Evolutionary conservation across 2,329 filamentous ascomycete species (phyloP).

Genomic region (Herpomyces periplanetae): DNA sequence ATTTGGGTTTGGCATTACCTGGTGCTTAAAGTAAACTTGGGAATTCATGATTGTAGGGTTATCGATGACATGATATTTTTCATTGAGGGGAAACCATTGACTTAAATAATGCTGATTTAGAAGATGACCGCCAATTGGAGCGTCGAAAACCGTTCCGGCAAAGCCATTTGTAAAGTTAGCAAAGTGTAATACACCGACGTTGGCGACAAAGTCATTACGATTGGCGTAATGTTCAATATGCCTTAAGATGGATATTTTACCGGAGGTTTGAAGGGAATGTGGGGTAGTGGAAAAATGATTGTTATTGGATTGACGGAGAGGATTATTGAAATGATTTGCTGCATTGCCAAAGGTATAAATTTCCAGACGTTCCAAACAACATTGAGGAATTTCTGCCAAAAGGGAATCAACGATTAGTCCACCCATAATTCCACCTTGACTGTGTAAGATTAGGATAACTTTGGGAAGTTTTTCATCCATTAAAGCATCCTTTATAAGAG

Average conservation of each 20-base stretch:
- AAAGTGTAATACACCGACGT: slow-evolving; percentile 34
- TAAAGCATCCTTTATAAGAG: slow-evolving; percentile 20
- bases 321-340: slow-evolving; percentile 48
- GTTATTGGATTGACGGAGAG: slow-evolving; percentile 6
- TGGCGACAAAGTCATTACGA: slow-evolving; percentile 26
- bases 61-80: slow-evolving; percentile 11
- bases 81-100: slow-evolving; percentile 16
- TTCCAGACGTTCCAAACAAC: slow-evolving; percentile 18
- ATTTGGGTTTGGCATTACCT: neutral
- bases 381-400: slow-evolving; percentile 24
- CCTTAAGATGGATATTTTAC: slow-evolving; percentile 12
- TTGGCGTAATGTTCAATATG: slow-evolving; percentile 51
- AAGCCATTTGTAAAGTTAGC: slow-evolving; percentile 6
- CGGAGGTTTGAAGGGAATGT: slow-evolving; percentile 1
- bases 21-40: slow-evolving; percentile 11
- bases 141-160: slow-evolving; percentile 11
- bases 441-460: slow-evolving; percentile 32
- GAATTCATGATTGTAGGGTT: slow-evolving; percentile 20
- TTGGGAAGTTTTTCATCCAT: slow-evolving; percentile 21
- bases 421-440: slow-evolving; percentile 34
- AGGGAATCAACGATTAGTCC: slow-evolving; percentile 36
- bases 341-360: slow-evolving; percentile 37
- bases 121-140: slow-evolving; percentile 9
- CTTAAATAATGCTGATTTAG: slow-evolving; percentile 19
- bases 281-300: neutral